Evolutionary conservation across 1,139 yeast species (phyloP).

Genomic region (Lizanozyma gosingica): DNA sequence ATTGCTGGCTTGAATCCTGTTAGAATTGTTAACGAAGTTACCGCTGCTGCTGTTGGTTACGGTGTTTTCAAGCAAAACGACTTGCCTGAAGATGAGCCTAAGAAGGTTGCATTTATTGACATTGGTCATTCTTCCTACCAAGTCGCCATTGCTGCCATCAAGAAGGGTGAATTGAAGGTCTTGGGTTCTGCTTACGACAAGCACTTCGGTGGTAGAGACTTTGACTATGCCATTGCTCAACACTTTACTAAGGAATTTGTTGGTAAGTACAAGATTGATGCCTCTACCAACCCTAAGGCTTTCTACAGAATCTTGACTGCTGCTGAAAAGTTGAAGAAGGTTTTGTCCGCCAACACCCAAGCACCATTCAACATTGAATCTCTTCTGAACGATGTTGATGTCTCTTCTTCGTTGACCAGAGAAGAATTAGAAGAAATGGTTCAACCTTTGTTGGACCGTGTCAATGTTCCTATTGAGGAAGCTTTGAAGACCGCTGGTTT

Average conservation of each 20-base stretch:
- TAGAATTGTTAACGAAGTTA: constrained; percentile 91
- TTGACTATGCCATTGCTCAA: constrained; percentile 88
- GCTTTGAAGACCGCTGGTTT: constrained; percentile 81
- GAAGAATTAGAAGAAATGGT: constrained; percentile 89
- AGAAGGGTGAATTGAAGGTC: constrained; percentile 92
- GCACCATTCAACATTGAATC: constrained; percentile 97
- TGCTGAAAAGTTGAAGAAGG: constrained; percentile 91
- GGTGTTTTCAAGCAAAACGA: constrained; percentile 97
- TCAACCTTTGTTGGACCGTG: constrained; percentile 68
- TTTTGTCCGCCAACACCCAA: constrained; percentile 86
- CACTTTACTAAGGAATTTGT: constrained; percentile 91
- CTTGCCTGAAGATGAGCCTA: constrained; percentile 86
- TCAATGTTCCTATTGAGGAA: constrained; percentile 65
- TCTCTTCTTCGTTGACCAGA: constrained; percentile 81
- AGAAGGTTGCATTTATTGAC: constrained; percentile 87
- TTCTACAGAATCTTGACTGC: constrained; percentile 87
- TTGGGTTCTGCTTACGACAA: constrained; percentile 89
- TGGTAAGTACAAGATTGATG: constrained; percentile 87
- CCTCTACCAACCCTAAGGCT: constrained; percentile 87
- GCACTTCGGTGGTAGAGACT: constrained; percentile 97
- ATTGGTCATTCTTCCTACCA: constrained; percentile 96
- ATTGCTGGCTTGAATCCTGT: constrained; percentile 98
- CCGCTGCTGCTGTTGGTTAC: constrained; percentile 98
- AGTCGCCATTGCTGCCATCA: constrained; percentile 82
- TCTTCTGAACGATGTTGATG: constrained; percentile 95